phyloP scores from a whole-genome alignment of 2,329 filamentous ascomycete species.

The Sporothrix pseudoabietina region DNA sequence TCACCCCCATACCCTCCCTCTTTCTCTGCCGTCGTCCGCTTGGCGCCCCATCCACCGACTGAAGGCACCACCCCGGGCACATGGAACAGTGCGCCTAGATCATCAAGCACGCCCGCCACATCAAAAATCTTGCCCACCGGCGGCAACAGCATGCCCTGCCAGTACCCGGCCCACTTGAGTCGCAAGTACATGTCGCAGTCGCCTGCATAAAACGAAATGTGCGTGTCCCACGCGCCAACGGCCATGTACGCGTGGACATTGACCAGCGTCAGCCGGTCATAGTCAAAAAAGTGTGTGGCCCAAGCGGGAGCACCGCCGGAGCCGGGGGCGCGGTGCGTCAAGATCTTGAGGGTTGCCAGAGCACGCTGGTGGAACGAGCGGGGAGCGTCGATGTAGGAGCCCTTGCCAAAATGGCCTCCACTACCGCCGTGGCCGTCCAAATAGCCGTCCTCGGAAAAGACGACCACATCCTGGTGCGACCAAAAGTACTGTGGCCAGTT shows the following conservation, averaged over 20 bases:
- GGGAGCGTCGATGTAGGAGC: slow-evolving; percentile 43
- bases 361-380: slow-evolving; percentile 21
- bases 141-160: slow-evolving; percentile 42
- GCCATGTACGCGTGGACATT: slow-evolving; percentile 55
- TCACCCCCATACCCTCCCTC: not conserved
- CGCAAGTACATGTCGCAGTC: slow-evolving; percentile 60
- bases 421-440: not conserved
- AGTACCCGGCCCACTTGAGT: slow-evolving; percentile 51
- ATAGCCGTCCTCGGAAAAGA: slow-evolving; percentile 46
- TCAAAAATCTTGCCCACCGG: slow-evolving; percentile 49
- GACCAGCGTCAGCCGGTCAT: slow-evolving; percentile 60
- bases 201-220: slow-evolving; percentile 60
- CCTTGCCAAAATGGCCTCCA: slow-evolving; percentile 37
- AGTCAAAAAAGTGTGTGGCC: slow-evolving; percentile 59
- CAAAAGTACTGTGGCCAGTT: slow-evolving; percentile 57
- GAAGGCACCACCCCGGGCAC: slow-evolving; percentile 41
- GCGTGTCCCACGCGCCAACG: slow-evolving; percentile 59
- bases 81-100: slow-evolving; percentile 51
- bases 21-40: not conserved
- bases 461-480: slow-evolving; percentile 56
- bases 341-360: slow-evolving; percentile 48
- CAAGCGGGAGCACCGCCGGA: slow-evolving; percentile 45
- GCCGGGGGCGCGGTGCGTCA: slow-evolving; percentile 41
- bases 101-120: slow-evolving; percentile 49
- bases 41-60: not conserved